Evolutionary conservation across 169 alveolate species (phyloP).

Genomic region (Eimeria tenella): DNA sequence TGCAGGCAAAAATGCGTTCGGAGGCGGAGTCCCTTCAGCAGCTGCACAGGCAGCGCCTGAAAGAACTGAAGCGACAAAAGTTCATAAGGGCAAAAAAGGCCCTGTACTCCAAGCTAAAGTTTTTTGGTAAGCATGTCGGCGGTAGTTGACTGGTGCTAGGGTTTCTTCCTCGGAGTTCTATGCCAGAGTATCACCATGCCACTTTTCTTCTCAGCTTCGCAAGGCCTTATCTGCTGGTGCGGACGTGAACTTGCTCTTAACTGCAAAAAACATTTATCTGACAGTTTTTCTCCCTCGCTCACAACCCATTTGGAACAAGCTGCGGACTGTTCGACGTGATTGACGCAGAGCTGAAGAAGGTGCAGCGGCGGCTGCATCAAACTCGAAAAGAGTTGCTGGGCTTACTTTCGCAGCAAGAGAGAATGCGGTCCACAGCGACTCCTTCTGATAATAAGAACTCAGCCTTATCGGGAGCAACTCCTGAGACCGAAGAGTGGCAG

Average conservation of each 20-base stretch:
- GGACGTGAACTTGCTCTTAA: too few species aligned
- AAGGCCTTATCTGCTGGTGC: neutral
- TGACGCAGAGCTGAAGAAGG: conserved; percentile 55
- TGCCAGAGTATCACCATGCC: too few species aligned
- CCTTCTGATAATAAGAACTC: neutral
- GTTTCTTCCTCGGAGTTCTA: too few species aligned
- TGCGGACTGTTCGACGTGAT: neutral
- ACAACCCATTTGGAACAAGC: too few species aligned
- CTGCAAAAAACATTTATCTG: too few species aligned
- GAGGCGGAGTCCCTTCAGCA: conserved; percentile 42
- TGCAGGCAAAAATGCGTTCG: conserved; percentile 44
- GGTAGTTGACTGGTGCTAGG: neutral
- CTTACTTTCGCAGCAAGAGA: conserved; percentile 45
- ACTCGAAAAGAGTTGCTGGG: conserved; percentile 46
- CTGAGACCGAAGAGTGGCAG: neutral
- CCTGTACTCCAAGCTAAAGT: conserved; percentile 59
- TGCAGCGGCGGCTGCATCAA: conserved; percentile 68
- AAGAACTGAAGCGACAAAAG: conserved; percentile 44
- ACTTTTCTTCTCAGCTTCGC: neutral
- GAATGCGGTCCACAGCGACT: neutral
- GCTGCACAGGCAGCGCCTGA: conserved; percentile 62
- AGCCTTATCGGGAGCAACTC: neutral
- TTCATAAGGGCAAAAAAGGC: conserved; percentile 50
- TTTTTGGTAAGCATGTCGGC: neutral
- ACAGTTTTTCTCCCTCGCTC: too few species aligned